phyloP scores from a whole-genome alignment of 2,329 filamentous ascomycete genomes.

The Sporothrix variecibatus region DNA sequence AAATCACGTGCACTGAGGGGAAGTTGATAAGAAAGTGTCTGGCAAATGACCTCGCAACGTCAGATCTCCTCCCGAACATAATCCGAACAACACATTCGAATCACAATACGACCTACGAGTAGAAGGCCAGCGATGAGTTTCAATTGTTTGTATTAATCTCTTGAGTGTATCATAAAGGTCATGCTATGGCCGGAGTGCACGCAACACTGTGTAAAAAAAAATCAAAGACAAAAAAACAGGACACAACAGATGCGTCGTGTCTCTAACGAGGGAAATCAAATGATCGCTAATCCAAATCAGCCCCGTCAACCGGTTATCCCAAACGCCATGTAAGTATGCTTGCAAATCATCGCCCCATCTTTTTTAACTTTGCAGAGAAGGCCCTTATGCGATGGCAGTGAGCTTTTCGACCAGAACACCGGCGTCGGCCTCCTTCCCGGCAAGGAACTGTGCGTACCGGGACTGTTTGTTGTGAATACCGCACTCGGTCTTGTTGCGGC shows the following conservation, averaged over 20 bases:
- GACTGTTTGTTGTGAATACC: slow-evolving; percentile 98
- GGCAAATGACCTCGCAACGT: background rate
- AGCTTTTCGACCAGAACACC: background rate
- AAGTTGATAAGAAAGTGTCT: background rate
- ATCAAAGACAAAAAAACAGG: background rate
- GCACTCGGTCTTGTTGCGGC: slow-evolving; percentile 92
- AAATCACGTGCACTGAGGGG: slow-evolving; percentile 13
- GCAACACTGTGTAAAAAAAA: background rate
- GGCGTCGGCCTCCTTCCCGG: background rate
- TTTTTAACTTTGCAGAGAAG: background rate
- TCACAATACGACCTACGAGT: background rate
- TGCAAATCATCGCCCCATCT: background rate
- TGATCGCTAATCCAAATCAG: slow-evolving; percentile 9
- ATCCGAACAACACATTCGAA: background rate
- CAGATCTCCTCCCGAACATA: background rate
- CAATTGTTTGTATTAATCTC: background rate
- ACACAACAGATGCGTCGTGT: background rate
- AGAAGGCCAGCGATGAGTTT: background rate
- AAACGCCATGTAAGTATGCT: slow-evolving; percentile 19
- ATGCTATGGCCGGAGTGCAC: background rate
- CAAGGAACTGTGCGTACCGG: slow-evolving; percentile 83
- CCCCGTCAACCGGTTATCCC: background rate
- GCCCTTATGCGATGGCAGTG: background rate
- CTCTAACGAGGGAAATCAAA: background rate
- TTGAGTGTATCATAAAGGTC: slow-evolving; percentile 13